Evolutionary conservation across 352 stramenopile species (phyloP).

Genomic region (Phytophthora cryptogea): DNA sequence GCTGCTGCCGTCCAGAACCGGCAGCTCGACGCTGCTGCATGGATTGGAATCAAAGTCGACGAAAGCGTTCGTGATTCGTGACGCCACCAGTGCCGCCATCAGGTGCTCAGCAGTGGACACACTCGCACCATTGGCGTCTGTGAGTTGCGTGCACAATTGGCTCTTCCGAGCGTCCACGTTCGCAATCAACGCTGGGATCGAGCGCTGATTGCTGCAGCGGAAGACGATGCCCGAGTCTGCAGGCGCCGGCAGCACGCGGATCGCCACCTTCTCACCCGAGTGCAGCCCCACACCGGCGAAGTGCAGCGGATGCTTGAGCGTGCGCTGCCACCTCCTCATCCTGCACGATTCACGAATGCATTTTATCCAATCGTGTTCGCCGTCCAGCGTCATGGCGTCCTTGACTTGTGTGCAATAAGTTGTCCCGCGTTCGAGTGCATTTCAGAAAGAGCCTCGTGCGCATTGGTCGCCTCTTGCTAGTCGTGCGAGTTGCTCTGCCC

Average conservation of each 20-base stretch:
- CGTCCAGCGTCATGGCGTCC: background rate
- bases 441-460: too few relatives aligned
- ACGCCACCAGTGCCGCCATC: slow-evolving; percentile 61
- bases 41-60: slow-evolving; percentile 38
- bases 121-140: slow-evolving; percentile 15
- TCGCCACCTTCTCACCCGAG: slow-evolving; percentile 39
- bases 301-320: slow-evolving; percentile 47
- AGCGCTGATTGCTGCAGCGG: slow-evolving; percentile 1
- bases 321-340: slow-evolving; percentile 45
- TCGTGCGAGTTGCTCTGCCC: too few relatives aligned
- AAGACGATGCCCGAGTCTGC: slow-evolving; percentile 44
- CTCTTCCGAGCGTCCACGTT: slow-evolving; percentile 48
- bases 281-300: slow-evolving; percentile 69
- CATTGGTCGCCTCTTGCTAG: too few relatives aligned
- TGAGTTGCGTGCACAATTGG: slow-evolving; percentile 66
- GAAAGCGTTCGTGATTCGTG: slow-evolving; percentile 48
- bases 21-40: slow-evolving; percentile 43
- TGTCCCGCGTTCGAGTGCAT: too few relatives aligned
- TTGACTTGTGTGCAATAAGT: too few relatives aligned
- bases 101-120: slow-evolving; percentile 72
- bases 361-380: slow-evolving; percentile 26
- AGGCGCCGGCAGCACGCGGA: slow-evolving; percentile 42
- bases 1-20: slow-evolving; percentile 73
- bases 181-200: slow-evolving; percentile 34
- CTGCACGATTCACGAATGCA: background rate